These are phyloP conservation scores for Camellia lanceoleosa DNA, from an alignment of 148 eudicot genomes.

Conservation along the genomic window DNA sequence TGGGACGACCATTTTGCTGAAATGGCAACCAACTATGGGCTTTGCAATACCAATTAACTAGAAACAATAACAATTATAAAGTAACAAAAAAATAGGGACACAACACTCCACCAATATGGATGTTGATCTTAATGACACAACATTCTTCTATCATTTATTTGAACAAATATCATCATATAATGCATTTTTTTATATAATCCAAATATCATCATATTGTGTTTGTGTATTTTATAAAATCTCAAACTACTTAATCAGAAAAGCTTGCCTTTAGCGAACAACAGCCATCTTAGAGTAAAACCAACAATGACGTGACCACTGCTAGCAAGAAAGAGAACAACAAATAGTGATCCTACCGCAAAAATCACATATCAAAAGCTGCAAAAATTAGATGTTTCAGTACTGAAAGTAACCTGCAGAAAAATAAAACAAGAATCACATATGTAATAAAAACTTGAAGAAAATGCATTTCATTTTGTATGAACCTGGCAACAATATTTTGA, in stretches of 20 bases:
- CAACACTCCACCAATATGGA: neutral
- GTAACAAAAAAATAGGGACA: neutral
- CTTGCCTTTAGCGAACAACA: neutral
- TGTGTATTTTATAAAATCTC: neutral
- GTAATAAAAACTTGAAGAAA: slow-evolving; percentile 6
- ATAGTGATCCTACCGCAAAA: neutral
- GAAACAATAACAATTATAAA: neutral
- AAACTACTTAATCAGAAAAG: neutral
- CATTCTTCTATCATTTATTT: neutral
- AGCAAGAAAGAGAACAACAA: neutral
- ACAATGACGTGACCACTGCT: neutral
- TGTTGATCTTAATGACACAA: neutral
- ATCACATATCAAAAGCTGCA: neutral
- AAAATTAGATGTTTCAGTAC: neutral
- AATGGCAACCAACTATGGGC: neutral
- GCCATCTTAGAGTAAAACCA: neutral
- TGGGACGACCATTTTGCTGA: neutral
- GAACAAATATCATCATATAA: neutral
- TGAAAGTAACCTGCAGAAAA: neutral
- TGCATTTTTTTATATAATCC: no score
- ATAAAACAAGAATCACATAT: neutral
- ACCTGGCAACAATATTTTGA: no score
- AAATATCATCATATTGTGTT: no score
- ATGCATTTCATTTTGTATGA: neutral
- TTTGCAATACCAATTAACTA: neutral